Evolutionary conservation across 1,284 basidiomycete species (phyloP).

Genomic region (Rhodotorula glutinis): DNA sequence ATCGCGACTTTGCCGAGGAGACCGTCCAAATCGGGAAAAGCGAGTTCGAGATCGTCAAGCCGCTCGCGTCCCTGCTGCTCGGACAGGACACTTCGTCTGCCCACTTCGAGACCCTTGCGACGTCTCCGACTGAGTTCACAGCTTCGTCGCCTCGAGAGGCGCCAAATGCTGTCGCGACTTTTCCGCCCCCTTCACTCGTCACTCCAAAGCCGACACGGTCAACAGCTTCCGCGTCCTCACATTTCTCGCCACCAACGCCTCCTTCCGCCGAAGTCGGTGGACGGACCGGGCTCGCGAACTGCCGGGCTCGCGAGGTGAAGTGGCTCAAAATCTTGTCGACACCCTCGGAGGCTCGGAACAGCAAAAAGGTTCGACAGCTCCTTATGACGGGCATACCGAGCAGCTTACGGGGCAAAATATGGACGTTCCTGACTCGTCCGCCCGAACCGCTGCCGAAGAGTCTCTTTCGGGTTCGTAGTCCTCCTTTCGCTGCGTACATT

Average conservation of each 20-base stretch:
- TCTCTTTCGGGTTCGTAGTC: conserved; percentile 49
- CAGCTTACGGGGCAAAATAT: conserved; percentile 77
- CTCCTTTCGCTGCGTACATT: no score
- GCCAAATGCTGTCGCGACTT: no score
- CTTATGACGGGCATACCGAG: conserved; percentile 75
- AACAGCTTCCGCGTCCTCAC: conserved; percentile 5
- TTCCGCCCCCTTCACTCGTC: not conserved
- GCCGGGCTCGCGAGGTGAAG: conserved; percentile 42
- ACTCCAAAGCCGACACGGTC: not conserved
- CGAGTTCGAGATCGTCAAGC: conserved; percentile 35
- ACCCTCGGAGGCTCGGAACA: conserved; percentile 65
- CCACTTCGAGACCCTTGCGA: no score
- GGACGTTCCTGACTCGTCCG: conserved; percentile 61
- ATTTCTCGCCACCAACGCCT: conserved; percentile 28
- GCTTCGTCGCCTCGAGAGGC: no score
- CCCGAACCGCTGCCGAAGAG: conserved; percentile 56
- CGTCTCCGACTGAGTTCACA: no score
- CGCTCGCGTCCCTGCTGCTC: not conserved
- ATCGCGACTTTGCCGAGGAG: conserved; percentile 31
- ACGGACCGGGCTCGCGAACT: conserved; percentile 9
- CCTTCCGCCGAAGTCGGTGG: conserved; percentile 15
- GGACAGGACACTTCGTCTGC: no score
- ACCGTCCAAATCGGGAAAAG: conserved; percentile 24
- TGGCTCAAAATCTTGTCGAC: conserved; percentile 40
- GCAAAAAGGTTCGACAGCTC: conserved; percentile 77